Percentiles rank a stretch among this genome's conserved stretches.
These are phyloP conservation scores for Daldinia bambusicola DNA, from an alignment of 495 filamentous ascomycete species.

Conservation along the genomic window DNA sequence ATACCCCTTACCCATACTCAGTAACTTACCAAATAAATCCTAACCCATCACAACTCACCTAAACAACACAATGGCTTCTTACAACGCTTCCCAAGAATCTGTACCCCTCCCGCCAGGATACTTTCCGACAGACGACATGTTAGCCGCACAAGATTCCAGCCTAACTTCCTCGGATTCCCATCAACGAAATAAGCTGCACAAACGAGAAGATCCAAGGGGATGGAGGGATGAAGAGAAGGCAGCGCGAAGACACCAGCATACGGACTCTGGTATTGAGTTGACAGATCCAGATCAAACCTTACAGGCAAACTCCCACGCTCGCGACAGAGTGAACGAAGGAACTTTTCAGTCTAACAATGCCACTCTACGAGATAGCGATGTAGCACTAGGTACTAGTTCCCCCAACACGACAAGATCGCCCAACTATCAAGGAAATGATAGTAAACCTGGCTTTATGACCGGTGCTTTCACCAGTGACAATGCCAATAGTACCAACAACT, in stretches of 20 bases:
- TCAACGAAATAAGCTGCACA: slow-evolving; percentile 49
- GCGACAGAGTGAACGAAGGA: neutral
- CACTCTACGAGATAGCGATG: neutral
- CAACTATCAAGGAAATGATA: neutral
- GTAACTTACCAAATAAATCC: neutral
- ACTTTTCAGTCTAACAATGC: slow-evolving; percentile 10
- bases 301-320: neutral
- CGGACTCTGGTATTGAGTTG: slow-evolving; percentile 50
- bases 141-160: slow-evolving; percentile 10
- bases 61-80: slow-evolving; percentile 29
- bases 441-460: slow-evolving; percentile 41
- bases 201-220: slow-evolving; percentile 44
- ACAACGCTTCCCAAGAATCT: slow-evolving; percentile 7
- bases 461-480: slow-evolving; percentile 35
- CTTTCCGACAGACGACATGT: slow-evolving; percentile 29
- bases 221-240: slow-evolving; percentile 32
- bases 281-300: slow-evolving; percentile 12
- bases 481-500: neutral
- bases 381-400: neutral
- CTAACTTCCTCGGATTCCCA: slow-evolving; percentile 18
- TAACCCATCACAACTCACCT: neutral
- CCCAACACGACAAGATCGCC: neutral
- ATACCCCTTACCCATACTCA: neutral
- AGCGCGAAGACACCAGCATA: slow-evolving; percentile 38
- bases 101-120: slow-evolving; percentile 24